Base-by-base conservation (phyloP, 257 asterid species). In the Lycium barbarum region DNA sequence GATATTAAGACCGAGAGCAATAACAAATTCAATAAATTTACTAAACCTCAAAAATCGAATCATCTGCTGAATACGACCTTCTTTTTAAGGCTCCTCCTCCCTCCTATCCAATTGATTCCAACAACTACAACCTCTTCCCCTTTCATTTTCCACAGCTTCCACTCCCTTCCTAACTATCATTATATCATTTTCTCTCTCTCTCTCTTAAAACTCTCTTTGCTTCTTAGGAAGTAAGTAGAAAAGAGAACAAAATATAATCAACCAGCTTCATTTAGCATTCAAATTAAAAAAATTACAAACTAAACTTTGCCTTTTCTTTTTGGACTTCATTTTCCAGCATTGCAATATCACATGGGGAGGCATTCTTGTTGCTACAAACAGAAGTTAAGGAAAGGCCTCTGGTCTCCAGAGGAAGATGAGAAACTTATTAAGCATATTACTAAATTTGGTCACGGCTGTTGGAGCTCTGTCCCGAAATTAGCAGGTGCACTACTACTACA, bases 351-450 rank as follows among this genome's bases (percentile, higher is more conserved):
- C 84, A 94, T 95, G 99, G 99, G 97, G 58, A 93, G 97, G 91
- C 99, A 95, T 87, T 94, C 98, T 88, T 94, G 99, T 84, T 95
- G 98, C 66, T 94, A 89, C 86, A 94, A 96, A 85, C 98, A 94
- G 93, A 94, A 92, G 90, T 43, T 94, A 57, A 90, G 99, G 84
- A 96, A 96, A 91, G 99, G 99, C 22, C 96, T 95, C 38, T 95
- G 99, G 99, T 95, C 99, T 9, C 99, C 99, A 3, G 98, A 95
- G 40, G 99, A 95, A 93, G 99, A 95, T 88, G 99, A 94, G 79
- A 94, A 95, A n/a, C 98, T 95, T 57, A 90, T 92, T 9, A 91
- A 92, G 45, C 98, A 96, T 89, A 94, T 94, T 49, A 90, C 96
- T 38, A 93, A 90, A 66, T 90, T 83, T 84, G 99, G 99, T 76